These are phyloP conservation scores for Lipomyces yamadae DNA, from an alignment of 805 yeast genomes.

Conservation along the genomic window DNA sequence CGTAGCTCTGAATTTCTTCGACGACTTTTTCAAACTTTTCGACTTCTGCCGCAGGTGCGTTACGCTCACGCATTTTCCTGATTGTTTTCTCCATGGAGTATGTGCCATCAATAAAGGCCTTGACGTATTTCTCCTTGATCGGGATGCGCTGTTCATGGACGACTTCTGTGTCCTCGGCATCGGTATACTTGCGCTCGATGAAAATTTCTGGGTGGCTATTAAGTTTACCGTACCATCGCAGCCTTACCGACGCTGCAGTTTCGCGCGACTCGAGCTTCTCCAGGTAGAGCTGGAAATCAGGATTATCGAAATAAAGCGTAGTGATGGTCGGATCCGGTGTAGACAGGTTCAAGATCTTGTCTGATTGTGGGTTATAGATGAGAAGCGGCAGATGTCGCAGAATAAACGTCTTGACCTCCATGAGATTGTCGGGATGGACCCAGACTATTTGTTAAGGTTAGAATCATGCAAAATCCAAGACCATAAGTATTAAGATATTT, in stretches of 20 bases:
- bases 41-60: constrained; percentile 54
- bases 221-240: constrained; percentile 90
- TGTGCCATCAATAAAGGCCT: constrained; percentile 67
- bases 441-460: constrained; percentile 65
- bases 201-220: constrained; percentile 75
- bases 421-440: constrained; percentile 94
- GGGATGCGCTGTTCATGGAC: constrained; percentile 61
- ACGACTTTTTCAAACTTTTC: constrained; percentile 61
- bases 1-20: constrained; percentile 64
- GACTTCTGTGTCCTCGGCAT: constrained; percentile 41
- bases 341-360: constrained; percentile 46
- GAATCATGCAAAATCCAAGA: background rate
- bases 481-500: background rate
- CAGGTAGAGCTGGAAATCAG: constrained; percentile 81
- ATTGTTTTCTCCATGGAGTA: constrained; percentile 57
- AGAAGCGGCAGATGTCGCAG: constrained; percentile 91
- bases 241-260: constrained; percentile 70
- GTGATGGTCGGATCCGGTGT: constrained; percentile 78
- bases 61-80: constrained; percentile 66
- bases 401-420: constrained; percentile 97
- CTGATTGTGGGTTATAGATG: constrained; percentile 62
- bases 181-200: constrained; percentile 77
- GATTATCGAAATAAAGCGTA: constrained; percentile 85
- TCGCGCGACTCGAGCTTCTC: constrained; percentile 60
- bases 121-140: constrained; percentile 80